Percentiles rank a stretch among this genome's conserved stretches.
Evolutionary conservation across 306 rosid genomes (phyloP).

Genomic region (Pueraria montana): DNA sequence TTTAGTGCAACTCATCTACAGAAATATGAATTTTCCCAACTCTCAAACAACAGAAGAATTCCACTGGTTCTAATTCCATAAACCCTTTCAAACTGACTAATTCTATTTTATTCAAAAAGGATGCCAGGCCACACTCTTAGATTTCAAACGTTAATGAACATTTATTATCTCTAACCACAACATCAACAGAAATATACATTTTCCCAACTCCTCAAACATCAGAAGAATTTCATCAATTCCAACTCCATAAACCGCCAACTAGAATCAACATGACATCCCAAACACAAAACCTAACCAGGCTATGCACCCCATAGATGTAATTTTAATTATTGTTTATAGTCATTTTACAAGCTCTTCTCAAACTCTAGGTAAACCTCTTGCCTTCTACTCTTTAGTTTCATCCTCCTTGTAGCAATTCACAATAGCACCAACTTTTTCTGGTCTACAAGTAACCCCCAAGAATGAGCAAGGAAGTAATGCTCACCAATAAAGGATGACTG

Average conservation of each 20-base stretch:
- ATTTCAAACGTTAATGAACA: not conserved
- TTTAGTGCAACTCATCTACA: not conserved
- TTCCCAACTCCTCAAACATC: conserved; percentile 31
- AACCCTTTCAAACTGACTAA: not conserved
- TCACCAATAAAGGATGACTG: not conserved
- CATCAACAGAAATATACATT: not conserved
- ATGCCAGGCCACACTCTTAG: conserved; percentile 1
- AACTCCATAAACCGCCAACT: conserved; percentile 34
- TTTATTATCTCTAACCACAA: conserved; percentile 5
- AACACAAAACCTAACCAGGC: conserved; percentile 39
- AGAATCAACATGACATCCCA: conserved; percentile 10
- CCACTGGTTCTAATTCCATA: not conserved
- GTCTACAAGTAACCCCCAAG: conserved; percentile 28
- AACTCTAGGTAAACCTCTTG: conserved; percentile 10
- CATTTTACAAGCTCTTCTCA: conserved; percentile 36
- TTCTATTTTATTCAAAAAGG: not conserved
- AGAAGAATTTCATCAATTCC: not conserved
- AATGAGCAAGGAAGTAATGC: conserved; percentile 32
- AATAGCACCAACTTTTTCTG: conserved; percentile 38
- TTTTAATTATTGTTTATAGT: conserved; percentile 27
- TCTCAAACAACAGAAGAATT: conserved; percentile 19
- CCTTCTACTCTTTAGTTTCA: conserved; percentile 27
- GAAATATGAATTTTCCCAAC: conserved; percentile 18
- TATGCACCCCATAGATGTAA: not conserved
- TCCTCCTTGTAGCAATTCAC: conserved; percentile 33